Evolutionary conservation across 495 filamentous ascomycete species (phyloP).

Genomic region (Astrothelium macrocarpum): DNA sequence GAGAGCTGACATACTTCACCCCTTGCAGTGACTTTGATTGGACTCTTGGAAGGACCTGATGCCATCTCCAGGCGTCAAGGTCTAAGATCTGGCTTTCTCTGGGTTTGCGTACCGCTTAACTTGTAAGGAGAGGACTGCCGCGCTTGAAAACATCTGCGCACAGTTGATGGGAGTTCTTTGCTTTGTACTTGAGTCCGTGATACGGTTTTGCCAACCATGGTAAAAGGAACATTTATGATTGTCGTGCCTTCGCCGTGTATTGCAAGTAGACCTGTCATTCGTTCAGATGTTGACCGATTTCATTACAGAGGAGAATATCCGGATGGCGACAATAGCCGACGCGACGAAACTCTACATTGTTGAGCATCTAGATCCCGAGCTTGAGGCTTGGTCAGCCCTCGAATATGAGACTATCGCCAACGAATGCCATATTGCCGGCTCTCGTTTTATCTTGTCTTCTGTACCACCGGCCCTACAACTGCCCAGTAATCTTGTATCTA

Average conservation of each 20-base stretch:
- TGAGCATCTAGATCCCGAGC: conserved; percentile 85
- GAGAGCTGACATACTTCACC: neutral
- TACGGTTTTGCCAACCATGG: too few species aligned
- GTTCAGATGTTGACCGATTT: neutral
- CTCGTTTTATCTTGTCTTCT: conserved; percentile 75
- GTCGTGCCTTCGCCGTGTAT: too few species aligned
- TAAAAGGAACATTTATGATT: too few species aligned
- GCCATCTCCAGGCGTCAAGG: too few species aligned
- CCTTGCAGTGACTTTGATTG: neutral
- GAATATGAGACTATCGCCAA: conserved; percentile 81
- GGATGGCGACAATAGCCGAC: neutral
- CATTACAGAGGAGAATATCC: neutral
- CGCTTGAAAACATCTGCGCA: too few species aligned
- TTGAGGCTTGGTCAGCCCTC: conserved; percentile 86
- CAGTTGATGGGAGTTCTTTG: too few species aligned
- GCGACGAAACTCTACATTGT: conserved; percentile 63
- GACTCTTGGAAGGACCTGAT: too few species aligned
- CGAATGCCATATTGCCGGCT: conserved; percentile 60
- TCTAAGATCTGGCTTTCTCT: too few species aligned
- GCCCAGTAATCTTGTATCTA: conserved; percentile 45
- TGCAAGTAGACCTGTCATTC: too few species aligned
- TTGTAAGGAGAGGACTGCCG: too few species aligned
- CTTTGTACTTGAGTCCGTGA: too few species aligned
- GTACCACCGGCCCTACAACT: conserved; percentile 59
- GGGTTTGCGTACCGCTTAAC: too few species aligned